Base-by-base conservation (phyloP, 2,329 filamentous ascomycete species). In the Colletotrichum noveboracense region DNA sequence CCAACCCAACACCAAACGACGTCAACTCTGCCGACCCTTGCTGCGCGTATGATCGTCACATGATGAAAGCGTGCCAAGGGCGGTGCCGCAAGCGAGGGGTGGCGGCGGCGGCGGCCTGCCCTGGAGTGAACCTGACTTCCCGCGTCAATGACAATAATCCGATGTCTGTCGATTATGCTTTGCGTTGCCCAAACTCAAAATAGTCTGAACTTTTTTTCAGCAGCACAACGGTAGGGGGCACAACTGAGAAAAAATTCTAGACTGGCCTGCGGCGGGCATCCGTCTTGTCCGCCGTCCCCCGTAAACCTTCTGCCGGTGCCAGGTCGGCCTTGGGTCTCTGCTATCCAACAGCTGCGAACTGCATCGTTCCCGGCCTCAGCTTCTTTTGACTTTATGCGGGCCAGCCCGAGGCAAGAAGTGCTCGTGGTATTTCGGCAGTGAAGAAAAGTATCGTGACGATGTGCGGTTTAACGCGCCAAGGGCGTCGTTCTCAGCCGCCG, bases 151-250 rank as follows among this genome's bases (percentile, higher is more conserved):
- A 73, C 26, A 52, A 64, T 66, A 21, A 73, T 76, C 74, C 74
- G 56, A 74, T 74, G 48, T 76, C 58, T 43, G n/a, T 52, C 26
- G 26, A 55, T 36, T 5, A 36, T 67, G 43, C 26, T 24, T 32
- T 36, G 30, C 32, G 12, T 38, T 71, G 68, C 14, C 52, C 38
- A 71, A 71, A 76, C 70, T 67, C 70, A 76, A 66, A 64, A 52
- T 16, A 76, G 73, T 76, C 74, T 70, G 74, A 76, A 76, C 74
- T 76, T 62, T 48, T 4, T 64, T 4, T 24, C 21, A 16, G 30
- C 65, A 18, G 48, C 66, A 68, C 52, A 58, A 52, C n/a, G 43
- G 43, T 52, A 24, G 43, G 43, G 43, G n/a, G 43, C 30, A 72
- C 55, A 32, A 55, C 24, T 12, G 16, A 28, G 16, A n/a, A 18